These are phyloP conservation scores for Fomitopsis schrenkii DNA, from an alignment of 1,284 basidiomycete genomes.

Conservation along the genomic window DNA sequence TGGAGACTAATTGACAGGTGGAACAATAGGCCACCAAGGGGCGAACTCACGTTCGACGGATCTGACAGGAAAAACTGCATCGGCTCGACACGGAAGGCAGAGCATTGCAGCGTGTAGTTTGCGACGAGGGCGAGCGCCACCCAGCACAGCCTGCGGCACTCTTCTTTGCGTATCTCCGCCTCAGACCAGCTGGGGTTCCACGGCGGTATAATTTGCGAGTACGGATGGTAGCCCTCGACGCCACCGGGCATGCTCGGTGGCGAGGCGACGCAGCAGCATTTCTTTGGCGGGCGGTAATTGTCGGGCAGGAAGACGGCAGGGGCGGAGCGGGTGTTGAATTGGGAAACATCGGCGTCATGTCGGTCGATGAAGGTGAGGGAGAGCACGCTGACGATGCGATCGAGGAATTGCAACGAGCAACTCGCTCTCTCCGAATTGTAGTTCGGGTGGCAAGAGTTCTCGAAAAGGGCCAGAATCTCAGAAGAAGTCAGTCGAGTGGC, in stretches of 20 bases:
- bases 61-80: conserved; percentile 55
- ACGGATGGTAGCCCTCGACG: conserved; percentile 36
- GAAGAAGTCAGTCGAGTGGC: not conserved
- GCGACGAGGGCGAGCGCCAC: conserved; percentile 63
- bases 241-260: conserved; percentile 31
- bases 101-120: conserved; percentile 60
- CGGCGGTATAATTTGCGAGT: conserved; percentile 48
- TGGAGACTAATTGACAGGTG: not conserved
- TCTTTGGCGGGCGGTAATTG: conserved; percentile 26
- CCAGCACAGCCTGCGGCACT: conserved; percentile 71
- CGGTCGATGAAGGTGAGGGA: conserved; percentile 54
- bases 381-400: conserved; percentile 55
- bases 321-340: conserved; percentile 43
- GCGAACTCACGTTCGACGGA: conserved; percentile 55
- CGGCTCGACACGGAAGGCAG: conserved; percentile 55
- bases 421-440: conserved; percentile 52
- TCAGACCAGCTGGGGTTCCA: conserved; percentile 58
- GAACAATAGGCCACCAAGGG: conserved; percentile 5
- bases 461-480: conserved; percentile 71
- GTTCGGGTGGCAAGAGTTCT: conserved; percentile 66
- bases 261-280: conserved; percentile 47
- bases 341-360: conserved; percentile 47
- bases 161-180: conserved; percentile 57
- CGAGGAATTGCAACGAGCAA: conserved; percentile 51
- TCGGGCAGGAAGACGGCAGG: conserved; percentile 37